Evolutionary conservation across 192 early-diverging fungal species (phyloP).

Genomic region (Mortierella hygrophila): DNA sequence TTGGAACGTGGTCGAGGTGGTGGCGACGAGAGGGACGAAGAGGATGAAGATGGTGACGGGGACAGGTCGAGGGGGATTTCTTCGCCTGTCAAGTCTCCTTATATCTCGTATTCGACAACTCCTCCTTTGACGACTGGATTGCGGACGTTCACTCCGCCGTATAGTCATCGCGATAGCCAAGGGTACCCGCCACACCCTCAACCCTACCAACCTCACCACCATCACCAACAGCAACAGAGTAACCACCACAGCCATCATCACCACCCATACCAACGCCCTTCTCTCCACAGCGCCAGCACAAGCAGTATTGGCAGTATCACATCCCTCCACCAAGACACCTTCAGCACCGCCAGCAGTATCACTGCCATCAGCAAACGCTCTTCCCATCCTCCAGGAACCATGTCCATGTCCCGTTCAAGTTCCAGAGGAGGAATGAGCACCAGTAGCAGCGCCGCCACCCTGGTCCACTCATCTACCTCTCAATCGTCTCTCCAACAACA

Average conservation of each 20-base stretch:
- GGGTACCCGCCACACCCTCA: neutral
- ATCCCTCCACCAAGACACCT: neutral
- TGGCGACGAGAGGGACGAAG: neutral
- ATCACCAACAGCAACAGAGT: too few species aligned
- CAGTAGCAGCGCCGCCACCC: slow-evolving; percentile 7
- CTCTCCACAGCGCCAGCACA: neutral
- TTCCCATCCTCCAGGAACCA: neutral
- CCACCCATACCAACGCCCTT: neutral
- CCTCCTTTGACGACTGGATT: neutral
- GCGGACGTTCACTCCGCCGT: neutral
- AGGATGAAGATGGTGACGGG: neutral
- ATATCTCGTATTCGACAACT: slow-evolving; percentile 2
- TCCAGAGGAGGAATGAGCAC: slow-evolving; percentile 11
- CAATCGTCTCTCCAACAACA: neutral
- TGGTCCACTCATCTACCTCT: neutral
- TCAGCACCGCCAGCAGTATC: neutral
- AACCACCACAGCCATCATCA: neutral
- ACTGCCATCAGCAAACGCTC: neutral
- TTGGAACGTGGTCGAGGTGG: neutral
- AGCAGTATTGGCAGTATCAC: neutral
- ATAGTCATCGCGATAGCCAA: slow-evolving; percentile 10
- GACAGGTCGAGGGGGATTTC: neutral
- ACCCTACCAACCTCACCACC: neutral
- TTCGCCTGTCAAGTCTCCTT: neutral
- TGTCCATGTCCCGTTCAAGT: slow-evolving; percentile 19